These are phyloP conservation scores for Aspergillus olivimuriae DNA, from an alignment of 495 filamentous ascomycete species.

Conservation along the genomic window DNA sequence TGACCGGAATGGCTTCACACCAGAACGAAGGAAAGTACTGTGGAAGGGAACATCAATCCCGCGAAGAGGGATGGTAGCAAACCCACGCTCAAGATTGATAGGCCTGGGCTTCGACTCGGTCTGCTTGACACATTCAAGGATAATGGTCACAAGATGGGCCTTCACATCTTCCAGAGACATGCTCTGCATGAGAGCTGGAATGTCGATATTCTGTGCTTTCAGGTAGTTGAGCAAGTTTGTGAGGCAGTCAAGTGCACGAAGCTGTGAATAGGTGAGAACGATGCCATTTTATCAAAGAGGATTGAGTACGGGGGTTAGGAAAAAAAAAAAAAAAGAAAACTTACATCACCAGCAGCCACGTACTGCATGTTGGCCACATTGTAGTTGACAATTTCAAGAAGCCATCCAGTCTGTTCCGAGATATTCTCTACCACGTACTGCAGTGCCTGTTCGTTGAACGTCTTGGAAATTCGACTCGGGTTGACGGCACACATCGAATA, in stretches of 20 bases:
- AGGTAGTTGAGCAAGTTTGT: conserved; percentile 89
- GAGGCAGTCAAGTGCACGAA: conserved; percentile 90
- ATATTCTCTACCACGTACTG: conserved; percentile 94
- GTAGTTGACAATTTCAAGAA: conserved; percentile 98
- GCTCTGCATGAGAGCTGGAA: conserved; percentile 80
- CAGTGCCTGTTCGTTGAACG: conserved; percentile 93
- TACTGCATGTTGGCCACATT: conserved; percentile 99
- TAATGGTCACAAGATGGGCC: conserved; percentile 76
- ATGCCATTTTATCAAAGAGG: background rate
- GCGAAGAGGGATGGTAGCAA: conserved; percentile 92
- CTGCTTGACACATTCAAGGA: conserved; percentile 73
- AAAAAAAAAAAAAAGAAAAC: conserved; percentile 7
- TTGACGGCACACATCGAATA: conserved; percentile 99
- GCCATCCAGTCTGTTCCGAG: conserved; percentile 84
- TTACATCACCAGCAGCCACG: conserved; percentile 85
- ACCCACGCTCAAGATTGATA: conserved; percentile 83
- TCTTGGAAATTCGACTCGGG: conserved; percentile 92
- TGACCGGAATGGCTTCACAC: conserved; percentile 95
- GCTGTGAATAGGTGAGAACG: conserved; percentile 33
- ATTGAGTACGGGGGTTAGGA: background rate
- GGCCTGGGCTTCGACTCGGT: conserved; percentile 85
- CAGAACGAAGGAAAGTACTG: conserved; percentile 92
- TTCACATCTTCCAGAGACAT: conserved; percentile 80
- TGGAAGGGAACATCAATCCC: conserved; percentile 99
- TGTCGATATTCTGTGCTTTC: conserved; percentile 93